Evolutionary conservation across 805 yeast genomes (phyloP).

Genomic region (Candida tibetensis): DNA sequence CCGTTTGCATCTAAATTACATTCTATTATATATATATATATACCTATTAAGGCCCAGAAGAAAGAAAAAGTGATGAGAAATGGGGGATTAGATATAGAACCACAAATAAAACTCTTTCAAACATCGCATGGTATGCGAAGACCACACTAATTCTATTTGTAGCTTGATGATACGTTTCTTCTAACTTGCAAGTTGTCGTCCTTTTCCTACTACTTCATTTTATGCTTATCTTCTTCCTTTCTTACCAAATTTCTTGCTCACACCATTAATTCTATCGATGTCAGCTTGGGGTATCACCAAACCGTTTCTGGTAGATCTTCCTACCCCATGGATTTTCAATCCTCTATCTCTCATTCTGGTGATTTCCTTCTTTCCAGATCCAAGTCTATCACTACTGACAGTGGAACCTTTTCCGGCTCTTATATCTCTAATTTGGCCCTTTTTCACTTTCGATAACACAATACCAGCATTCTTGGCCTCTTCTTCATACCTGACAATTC

Average conservation of each 20-base stretch:
- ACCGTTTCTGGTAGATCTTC: constrained; percentile 77
- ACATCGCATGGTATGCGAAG: too few relatives aligned
- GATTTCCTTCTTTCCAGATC: constrained; percentile 39
- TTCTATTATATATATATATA: constrained; percentile 2
- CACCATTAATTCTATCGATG: constrained; percentile 45
- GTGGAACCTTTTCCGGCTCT: constrained; percentile 55
- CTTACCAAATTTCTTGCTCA: constrained; percentile 10
- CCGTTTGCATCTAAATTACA: too few relatives aligned
- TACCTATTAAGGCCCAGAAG: background rate
- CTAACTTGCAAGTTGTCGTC: background rate
- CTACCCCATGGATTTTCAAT: constrained; percentile 70
- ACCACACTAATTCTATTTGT: too few relatives aligned
- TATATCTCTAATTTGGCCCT: constrained; percentile 61
- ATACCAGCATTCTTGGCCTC: constrained; percentile 92
- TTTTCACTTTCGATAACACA: constrained; percentile 66
- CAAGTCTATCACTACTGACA: constrained; percentile 49
- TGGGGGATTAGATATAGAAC: too few relatives aligned
- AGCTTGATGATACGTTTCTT: background rate
- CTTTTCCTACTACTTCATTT: constrained; percentile 2
- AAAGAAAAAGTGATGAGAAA: background rate
- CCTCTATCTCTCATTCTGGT: constrained; percentile 67
- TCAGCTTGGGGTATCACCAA: constrained; percentile 66
- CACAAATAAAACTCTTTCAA: too few relatives aligned
- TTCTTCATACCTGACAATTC: constrained; percentile 56
- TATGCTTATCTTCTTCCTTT: constrained; percentile 8